Conservation (phyloP, 2,329 filamentous ascomycete genomes). For the Fusarium camptoceras region DNA sequence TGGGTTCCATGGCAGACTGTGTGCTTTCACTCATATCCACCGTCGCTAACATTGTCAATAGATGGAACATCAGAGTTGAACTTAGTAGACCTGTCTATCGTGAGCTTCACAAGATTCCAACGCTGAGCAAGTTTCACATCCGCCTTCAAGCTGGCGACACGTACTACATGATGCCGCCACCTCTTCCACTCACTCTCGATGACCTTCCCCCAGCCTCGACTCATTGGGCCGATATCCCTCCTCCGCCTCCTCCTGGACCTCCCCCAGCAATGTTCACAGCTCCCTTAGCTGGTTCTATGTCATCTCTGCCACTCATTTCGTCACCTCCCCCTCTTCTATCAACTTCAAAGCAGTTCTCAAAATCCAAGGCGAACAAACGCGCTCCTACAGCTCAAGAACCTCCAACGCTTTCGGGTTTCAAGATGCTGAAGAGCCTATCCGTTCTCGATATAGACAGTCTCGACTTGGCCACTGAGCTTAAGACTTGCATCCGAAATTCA, state of each 20-base stretch:
- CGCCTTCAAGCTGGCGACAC: slow-evolving; percentile 70
- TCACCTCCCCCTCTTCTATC: slow-evolving; percentile 50
- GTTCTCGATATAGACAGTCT: slow-evolving; percentile 71
- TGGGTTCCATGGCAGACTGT: slow-evolving; percentile 49
- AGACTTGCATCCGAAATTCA: slow-evolving; percentile 65
- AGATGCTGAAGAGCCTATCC: slow-evolving; percentile 62
- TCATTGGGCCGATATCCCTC: slow-evolving; percentile 48
- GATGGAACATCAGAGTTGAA: slow-evolving; percentile 74
- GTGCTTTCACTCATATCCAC: slow-evolving; percentile 2
- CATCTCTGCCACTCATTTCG: slow-evolving; percentile 33
- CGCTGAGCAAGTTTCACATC: slow-evolving; percentile 66
- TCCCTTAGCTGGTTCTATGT: slow-evolving; percentile 23
- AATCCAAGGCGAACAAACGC: slow-evolving; percentile 52
- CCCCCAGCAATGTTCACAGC: slow-evolving; percentile 38
- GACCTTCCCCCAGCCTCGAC: slow-evolving; percentile 47
- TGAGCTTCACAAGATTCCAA: slow-evolving; percentile 64
- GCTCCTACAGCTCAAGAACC: slow-evolving; percentile 53
- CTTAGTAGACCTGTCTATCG: slow-evolving; percentile 69
- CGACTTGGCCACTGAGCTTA: slow-evolving; percentile 67
- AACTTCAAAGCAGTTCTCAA: slow-evolving; percentile 52
- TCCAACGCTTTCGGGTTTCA: slow-evolving; percentile 68
- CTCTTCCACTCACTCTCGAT: slow-evolving; percentile 54
- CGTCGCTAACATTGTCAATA: slow-evolving; percentile 42
- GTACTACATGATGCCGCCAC: slow-evolving; percentile 63
- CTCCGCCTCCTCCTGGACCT: slow-evolving; percentile 37